Evolutionary conservation across 208 protist genomes (phyloP).

Genomic region (Trypanosoma congolense): DNA sequence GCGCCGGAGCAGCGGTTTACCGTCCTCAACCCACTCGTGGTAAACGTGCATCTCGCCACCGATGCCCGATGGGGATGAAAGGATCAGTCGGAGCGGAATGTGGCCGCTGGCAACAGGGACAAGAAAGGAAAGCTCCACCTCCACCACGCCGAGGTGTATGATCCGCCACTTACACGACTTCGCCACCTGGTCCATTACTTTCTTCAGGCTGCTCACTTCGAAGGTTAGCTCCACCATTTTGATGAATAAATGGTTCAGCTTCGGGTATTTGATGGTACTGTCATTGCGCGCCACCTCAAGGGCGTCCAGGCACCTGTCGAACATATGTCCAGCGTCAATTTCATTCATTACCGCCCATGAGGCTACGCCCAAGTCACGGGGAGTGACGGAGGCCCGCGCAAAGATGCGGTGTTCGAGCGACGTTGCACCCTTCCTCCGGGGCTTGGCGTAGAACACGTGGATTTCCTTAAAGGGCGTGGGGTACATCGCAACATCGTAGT

Average conservation of each 20-base stretch:
- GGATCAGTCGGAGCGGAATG: conserved; percentile 82
- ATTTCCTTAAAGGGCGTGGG: conserved; percentile 83
- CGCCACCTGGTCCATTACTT: conserved; percentile 42
- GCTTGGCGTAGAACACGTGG: conserved; percentile 86
- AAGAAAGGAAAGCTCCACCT: conserved; percentile 83
- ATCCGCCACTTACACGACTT: conserved; percentile 59
- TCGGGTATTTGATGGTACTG: conserved; percentile 50
- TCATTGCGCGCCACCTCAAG: conserved; percentile 75
- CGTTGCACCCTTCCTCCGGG: conserved; percentile 49
- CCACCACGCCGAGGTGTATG: conserved; percentile 53
- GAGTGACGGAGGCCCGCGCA: conserved; percentile 86
- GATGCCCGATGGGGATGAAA: conserved; percentile 75
- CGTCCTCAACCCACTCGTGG: conserved; percentile 72
- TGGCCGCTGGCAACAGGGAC: conserved; percentile 37
- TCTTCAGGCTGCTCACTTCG: conserved; percentile 44
- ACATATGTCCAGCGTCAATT: conserved; percentile 74
- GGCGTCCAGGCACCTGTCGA: conserved; percentile 67
- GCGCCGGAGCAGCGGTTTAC: conserved; percentile 45
- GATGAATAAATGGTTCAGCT: conserved; percentile 82
- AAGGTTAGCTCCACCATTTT: conserved; percentile 82
- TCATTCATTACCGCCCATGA: conserved; percentile 68
- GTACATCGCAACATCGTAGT: conserved; percentile 90
- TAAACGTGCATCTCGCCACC: conserved; percentile 74
- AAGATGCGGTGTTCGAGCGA: conserved; percentile 90
- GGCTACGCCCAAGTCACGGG: conserved; percentile 75